These are phyloP conservation scores for Stereum hirsutum DNA, from an alignment of 1,284 basidiomycete species.

Conservation along the genomic window DNA sequence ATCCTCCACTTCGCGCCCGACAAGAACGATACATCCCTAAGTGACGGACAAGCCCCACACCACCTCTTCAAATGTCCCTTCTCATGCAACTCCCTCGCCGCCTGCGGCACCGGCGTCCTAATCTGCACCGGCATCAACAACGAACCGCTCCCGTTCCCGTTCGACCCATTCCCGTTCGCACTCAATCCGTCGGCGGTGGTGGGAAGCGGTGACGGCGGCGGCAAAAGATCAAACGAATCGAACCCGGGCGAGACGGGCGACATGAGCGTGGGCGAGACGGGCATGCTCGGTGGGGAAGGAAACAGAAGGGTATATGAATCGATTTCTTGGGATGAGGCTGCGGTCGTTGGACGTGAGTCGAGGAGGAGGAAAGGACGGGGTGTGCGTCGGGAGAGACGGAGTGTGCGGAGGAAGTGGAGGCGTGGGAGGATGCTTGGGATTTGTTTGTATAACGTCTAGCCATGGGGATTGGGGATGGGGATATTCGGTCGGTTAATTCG, in stretches of 20 bases:
- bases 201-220: neutral
- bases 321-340: neutral
- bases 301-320: neutral
- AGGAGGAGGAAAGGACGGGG: neutral
- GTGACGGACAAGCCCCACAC: neutral
- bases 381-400: slow-evolving; percentile 1
- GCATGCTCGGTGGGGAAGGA: neutral
- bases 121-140: neutral
- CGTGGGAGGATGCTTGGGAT: slow-evolving; percentile 7
- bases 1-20: neutral
- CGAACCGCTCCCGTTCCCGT: neutral
- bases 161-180: no score
- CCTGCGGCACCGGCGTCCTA: neutral
- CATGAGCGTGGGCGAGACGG: neutral
- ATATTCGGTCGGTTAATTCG: neutral
- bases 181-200: neutral
- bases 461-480: no score
- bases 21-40: neutral
- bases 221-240: neutral
- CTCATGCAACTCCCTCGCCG: neutral
- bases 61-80: neutral
- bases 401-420: slow-evolving; percentile 1
- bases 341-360: neutral
- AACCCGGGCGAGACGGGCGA: neutral
- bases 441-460: slow-evolving; percentile 8